Evolutionary conservation across 208 protist genomes (phyloP).

Genomic region (Trypanosomatidae sp.): DNA sequence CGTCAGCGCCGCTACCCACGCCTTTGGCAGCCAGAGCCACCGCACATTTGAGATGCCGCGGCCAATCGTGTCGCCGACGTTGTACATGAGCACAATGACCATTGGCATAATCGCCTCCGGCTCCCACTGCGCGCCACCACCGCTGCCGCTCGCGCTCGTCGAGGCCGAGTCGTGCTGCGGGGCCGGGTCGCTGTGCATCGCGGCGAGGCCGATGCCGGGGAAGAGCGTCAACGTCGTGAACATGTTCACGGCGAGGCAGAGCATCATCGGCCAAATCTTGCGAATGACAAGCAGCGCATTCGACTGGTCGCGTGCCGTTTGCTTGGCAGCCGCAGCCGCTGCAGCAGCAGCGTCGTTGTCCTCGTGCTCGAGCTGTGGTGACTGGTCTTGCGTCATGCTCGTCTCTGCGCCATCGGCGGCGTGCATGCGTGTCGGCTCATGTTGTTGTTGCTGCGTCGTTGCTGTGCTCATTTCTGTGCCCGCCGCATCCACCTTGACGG

Average conservation of each 20-base stretch:
- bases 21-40: constrained; percentile 9
- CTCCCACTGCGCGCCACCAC: constrained; percentile 7
- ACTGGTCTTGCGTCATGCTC: not conserved
- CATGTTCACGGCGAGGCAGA: constrained; percentile 13
- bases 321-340: not conserved
- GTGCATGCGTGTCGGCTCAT: not conserved
- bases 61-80: constrained; percentile 13
- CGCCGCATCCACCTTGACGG: constrained; percentile 1
- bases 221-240: constrained; percentile 19
- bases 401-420: not conserved
- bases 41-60: constrained; percentile 11
- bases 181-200: constrained; percentile 7
- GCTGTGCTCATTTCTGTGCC: not conserved
- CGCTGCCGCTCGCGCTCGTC: not conserved
- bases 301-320: constrained; percentile 3
- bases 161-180: not conserved
- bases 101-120: constrained; percentile 16
- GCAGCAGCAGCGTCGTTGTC: not conserved
- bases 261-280: constrained; percentile 24
- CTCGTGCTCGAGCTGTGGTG: not conserved
- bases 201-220: constrained; percentile 18
- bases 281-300: constrained; percentile 11
- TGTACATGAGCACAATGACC: constrained; percentile 24
- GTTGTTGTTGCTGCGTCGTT: not conserved
- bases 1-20: constrained; percentile 6